Evolutionary conservation across 495 filamentous ascomycete genomes (phyloP), one percentile per base, ranked within the genome.

Genomic region (Bacidia rubella): DNA sequence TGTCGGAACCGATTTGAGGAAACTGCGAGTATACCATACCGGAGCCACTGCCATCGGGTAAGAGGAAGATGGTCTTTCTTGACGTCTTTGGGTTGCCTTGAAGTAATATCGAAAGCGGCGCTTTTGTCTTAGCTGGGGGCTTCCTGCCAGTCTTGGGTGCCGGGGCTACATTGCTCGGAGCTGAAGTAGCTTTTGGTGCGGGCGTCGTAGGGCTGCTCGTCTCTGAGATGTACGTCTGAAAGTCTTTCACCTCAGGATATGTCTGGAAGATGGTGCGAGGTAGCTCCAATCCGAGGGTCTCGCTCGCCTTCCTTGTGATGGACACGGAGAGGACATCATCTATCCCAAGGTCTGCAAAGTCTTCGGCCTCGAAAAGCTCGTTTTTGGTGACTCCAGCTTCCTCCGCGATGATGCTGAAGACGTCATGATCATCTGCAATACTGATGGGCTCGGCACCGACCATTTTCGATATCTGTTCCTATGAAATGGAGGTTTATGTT

Each of bases 11-110:
- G 2, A 70, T 21, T 2, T 66, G 54, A 12, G 72, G 68, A 11
- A 86, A 70, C 44, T 71, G 66, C 0, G 70, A 69, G 66, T 86
- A 87, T 2, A 78, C 80, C 12, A 75, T 75, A 9, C 81, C 75
- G 22, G 79, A 81, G 19, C 87, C 87, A 51, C 77, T 78, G 19
- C 87, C 87, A 58, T 90, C 87, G 17, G 87, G 86, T 38, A 90
- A 69, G 53, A 90, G 76, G 65, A 85, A 81, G 12, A 93, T 68
- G 35, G 72, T 78, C 62, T 76, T 79, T n/a, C 64, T 74, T 11
- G 77, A 71, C 11, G 68, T 76, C 57, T 74, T 76, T 11, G 76
- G 67, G 47, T 65, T 67, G 7, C 74, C 70, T 46, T 75, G 72
- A 5, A 77, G 70, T 27, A 78, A 77, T 2, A 66, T 78, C 54